phyloP scores from a whole-genome alignment of 345 rosid species.

The Luvunga scandens region DNA sequence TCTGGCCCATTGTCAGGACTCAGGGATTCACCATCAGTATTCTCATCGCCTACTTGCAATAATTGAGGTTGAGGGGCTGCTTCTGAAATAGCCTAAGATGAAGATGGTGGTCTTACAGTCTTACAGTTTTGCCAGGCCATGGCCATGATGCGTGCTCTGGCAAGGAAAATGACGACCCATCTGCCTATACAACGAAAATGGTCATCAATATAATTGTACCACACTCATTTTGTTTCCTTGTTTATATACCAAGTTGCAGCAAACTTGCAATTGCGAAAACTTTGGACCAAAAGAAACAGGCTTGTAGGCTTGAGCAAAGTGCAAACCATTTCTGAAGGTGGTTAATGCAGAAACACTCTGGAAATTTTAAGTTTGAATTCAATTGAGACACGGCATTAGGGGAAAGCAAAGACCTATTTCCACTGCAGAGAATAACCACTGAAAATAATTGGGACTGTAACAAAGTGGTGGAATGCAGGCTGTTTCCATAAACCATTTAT shows the following conservation, averaged over 20 bases:
- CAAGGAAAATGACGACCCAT: too few relatives aligned
- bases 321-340: not conserved
- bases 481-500: not conserved
- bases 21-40: not conserved
- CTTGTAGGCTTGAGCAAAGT: too few relatives aligned
- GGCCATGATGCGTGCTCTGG: too few relatives aligned
- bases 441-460: not conserved
- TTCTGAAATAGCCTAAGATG: not conserved
- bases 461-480: not conserved
- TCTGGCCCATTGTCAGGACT: not conserved
- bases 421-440: not conserved
- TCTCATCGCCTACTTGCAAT: not conserved
- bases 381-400: not conserved
- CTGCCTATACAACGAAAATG: too few relatives aligned
- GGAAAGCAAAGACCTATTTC: not conserved
- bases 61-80: conserved; percentile 4
- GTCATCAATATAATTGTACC: too few relatives aligned
- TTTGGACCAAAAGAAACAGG: too few relatives aligned
- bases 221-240: too few relatives aligned
- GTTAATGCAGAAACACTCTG: not conserved
- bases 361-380: not conserved
- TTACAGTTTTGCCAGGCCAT: too few relatives aligned
- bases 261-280: too few relatives aligned
- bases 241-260: too few relatives aligned
- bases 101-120: not conserved